Conservation (phyloP, 345 rosid genomes). For the Populus alba region DNA sequence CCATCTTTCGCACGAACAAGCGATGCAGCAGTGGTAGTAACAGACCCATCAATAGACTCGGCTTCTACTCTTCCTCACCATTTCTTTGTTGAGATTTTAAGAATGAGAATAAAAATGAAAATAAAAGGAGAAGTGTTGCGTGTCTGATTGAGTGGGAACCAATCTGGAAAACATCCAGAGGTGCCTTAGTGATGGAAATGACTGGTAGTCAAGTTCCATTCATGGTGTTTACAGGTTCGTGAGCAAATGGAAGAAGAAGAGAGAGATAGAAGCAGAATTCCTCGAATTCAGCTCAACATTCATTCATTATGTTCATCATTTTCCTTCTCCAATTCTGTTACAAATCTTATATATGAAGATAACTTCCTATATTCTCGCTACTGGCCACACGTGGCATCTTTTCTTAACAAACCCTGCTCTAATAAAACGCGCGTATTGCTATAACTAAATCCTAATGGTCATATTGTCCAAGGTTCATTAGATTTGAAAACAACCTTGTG, state of each 20-base stretch:
- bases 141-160: background rate
- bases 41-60: constrained; percentile 7
- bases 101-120: no score
- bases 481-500: no score
- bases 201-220: background rate
- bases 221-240: background rate
- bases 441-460: no score
- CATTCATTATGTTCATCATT: background rate
- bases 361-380: no score
- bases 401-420: no score
- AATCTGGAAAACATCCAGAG: background rate
- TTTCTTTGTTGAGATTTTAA: no score
- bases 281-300: background rate
- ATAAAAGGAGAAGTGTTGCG: no score
- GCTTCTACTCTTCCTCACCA: constrained; percentile 14
- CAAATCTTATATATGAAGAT: no score
- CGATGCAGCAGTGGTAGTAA: constrained; percentile 19
- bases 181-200: background rate
- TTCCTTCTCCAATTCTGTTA: no score
- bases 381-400: no score
- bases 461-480: no score
- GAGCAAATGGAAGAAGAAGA: background rate
- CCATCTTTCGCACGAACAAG: constrained; percentile 77
- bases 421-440: no score
- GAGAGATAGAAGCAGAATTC: background rate